Percentiles rank a stretch among this genome's conserved stretches.
These are phyloP conservation scores for Wickerhamomyces chambardii DNA, from an alignment of 805 yeast species.

Conservation along the genomic window DNA sequence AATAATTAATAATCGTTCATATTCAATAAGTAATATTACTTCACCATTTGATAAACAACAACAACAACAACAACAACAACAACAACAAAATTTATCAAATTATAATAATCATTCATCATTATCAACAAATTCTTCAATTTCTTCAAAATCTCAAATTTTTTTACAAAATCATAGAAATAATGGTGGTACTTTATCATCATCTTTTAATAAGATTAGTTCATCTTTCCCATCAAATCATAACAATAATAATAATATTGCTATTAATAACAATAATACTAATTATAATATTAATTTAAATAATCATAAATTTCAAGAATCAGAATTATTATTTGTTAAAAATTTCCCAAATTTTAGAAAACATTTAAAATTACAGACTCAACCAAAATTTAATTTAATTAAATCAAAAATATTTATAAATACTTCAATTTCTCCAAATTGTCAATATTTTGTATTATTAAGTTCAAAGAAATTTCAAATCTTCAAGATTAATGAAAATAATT, in stretches of 20 bases:
- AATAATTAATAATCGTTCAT: not conserved
- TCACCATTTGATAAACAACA: not conserved
- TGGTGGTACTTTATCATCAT: not conserved
- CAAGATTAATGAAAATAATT: conserved; percentile 35
- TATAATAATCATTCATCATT: not conserved
- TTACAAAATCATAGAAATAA: no score
- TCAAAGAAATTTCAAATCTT: conserved; percentile 72
- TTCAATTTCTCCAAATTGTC: conserved; percentile 54
- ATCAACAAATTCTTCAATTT: not conserved
- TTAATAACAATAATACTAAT: conserved; percentile 13
- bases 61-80: not conserved
- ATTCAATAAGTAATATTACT: not conserved
- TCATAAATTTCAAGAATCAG: conserved; percentile 17
- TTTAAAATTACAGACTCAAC: conserved; percentile 42
- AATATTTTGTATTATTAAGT: conserved; percentile 55
- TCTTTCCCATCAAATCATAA: conserved; percentile 1
- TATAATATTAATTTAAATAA: conserved; percentile 32
- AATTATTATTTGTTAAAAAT: conserved; percentile 63
- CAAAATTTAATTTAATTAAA: conserved; percentile 37
- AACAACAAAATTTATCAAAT: no score
- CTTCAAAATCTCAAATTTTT: not conserved
- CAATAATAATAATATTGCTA: conserved; percentile 2
- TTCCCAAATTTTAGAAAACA: conserved; percentile 74
- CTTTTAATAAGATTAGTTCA: not conserved
- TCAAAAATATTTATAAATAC: conserved; percentile 44